Evolutionary conservation across 495 filamentous ascomycete species (phyloP).

Genomic region (Schizothecium vesticola): DNA sequence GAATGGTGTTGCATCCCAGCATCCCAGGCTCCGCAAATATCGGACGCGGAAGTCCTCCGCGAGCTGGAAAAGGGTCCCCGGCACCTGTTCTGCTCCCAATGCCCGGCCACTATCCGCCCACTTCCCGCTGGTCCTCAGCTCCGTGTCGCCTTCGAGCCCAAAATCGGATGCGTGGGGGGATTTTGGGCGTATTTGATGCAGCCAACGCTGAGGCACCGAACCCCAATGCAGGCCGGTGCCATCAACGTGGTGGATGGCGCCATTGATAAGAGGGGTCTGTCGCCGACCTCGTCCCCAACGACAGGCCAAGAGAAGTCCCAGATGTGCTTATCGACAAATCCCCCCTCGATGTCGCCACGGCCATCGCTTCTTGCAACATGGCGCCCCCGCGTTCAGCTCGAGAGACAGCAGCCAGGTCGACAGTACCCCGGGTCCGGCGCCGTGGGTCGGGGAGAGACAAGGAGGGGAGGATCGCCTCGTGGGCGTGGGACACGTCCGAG

Average conservation of each 20-base stretch:
- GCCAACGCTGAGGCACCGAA: not conserved
- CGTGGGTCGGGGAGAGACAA: not conserved
- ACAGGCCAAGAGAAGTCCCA: not conserved
- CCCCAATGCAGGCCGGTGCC: not conserved
- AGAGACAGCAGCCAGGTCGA: not conserved
- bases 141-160: not conserved
- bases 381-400: not conserved
- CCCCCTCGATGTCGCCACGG: constrained; percentile 8
- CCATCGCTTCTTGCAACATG: constrained; percentile 10
- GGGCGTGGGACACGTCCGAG: not conserved
- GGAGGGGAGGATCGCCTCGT: not conserved
- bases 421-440: not conserved
- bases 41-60: not conserved
- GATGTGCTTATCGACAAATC: not conserved
- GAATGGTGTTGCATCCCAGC: not conserved
- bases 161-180: not conserved
- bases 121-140: not conserved
- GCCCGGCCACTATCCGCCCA: not conserved
- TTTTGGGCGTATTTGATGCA: not conserved
- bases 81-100: not conserved
- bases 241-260: constrained; percentile 17
- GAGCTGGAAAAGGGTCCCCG: not conserved
- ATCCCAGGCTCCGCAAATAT: not conserved
- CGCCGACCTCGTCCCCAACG: not conserved
- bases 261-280: constrained; percentile 9